A percentile compares a stretch with the other conserved stretches of the same genome.
Conservation (phyloP, 352 stramenopile species). For the Thraustochytrium sp. region DNA sequence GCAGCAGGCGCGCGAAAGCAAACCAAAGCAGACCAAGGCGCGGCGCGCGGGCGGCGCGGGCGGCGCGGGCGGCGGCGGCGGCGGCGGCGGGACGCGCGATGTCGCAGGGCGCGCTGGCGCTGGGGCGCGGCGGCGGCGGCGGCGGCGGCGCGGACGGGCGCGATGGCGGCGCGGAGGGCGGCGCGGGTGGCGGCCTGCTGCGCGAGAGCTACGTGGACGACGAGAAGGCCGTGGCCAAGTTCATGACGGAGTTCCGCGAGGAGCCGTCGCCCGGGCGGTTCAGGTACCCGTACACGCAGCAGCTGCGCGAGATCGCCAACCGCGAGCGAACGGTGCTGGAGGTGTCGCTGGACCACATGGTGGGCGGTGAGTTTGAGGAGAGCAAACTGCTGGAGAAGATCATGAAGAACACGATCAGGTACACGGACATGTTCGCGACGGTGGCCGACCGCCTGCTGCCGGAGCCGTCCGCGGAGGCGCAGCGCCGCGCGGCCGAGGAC, state of each 20-base stretch:
- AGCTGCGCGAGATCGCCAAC: constrained; percentile 52
- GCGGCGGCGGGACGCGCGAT: too few species aligned
- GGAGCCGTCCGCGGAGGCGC: neutral
- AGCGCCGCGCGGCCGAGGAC: neutral
- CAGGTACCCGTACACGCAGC: constrained; percentile 48
- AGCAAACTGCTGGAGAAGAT: neutral
- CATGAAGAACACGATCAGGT: constrained; percentile 1
- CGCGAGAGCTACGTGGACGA: neutral
- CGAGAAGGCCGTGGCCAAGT: neutral
- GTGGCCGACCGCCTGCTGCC: constrained; percentile 26
- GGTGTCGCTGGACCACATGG: constrained; percentile 52
- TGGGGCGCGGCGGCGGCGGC: too few species aligned
- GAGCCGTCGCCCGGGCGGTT: neutral
- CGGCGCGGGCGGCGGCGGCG: too few species aligned
- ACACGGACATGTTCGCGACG: constrained; percentile 21
- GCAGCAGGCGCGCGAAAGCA: too few species aligned
- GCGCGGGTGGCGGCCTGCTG: too few species aligned
- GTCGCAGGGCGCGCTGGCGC: too few species aligned
- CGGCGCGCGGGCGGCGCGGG: too few species aligned
- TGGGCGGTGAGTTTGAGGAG: neutral
- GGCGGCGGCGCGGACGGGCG: neutral
- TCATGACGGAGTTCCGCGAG: neutral
- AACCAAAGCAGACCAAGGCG: too few species aligned
- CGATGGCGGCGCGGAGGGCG: neutral
- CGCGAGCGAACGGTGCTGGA: constrained; percentile 47